These are phyloP conservation scores for Rhinocladiella similis DNA, from an alignment of 2,329 filamentous ascomycete species.

Conservation along the genomic window DNA sequence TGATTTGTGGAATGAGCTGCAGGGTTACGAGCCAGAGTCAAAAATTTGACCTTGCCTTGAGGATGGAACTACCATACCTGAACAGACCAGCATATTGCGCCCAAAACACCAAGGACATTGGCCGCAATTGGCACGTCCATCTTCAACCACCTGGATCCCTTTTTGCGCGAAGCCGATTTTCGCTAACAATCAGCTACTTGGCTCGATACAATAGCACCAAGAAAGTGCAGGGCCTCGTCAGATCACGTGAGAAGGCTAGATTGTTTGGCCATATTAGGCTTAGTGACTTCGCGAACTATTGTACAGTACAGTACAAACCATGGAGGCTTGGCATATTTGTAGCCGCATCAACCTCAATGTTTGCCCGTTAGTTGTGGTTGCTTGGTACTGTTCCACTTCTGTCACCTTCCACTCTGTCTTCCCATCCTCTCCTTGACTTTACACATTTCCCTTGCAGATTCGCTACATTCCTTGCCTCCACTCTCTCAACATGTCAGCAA, in stretches of 20 bases:
- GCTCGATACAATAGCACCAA: no score
- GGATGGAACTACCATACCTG: constrained; percentile 45
- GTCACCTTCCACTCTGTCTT: background rate
- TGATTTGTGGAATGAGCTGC: constrained; percentile 69
- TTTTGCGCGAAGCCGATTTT: background rate
- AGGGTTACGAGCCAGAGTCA: background rate
- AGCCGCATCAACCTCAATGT: background rate
- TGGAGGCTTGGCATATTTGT: background rate
- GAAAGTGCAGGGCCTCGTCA: no score
- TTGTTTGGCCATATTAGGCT: no score
- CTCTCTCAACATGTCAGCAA: constrained; percentile 27
- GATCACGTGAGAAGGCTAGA: no score
- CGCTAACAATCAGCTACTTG: background rate
- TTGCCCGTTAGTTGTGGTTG: background rate
- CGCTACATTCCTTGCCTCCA: background rate
- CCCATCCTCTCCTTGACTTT: no score
- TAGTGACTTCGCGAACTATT: no score
- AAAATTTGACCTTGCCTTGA: background rate
- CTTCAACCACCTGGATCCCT: background rate
- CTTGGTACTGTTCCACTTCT: background rate
- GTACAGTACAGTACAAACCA: no score
- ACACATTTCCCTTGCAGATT: no score
- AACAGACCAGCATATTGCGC: constrained; percentile 67
- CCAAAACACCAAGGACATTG: constrained; percentile 60
- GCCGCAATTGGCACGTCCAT: constrained; percentile 60